phyloP scores from a whole-genome alignment of 192 early-diverging fungal species.

The Chytriomyces confervae region DNA sequence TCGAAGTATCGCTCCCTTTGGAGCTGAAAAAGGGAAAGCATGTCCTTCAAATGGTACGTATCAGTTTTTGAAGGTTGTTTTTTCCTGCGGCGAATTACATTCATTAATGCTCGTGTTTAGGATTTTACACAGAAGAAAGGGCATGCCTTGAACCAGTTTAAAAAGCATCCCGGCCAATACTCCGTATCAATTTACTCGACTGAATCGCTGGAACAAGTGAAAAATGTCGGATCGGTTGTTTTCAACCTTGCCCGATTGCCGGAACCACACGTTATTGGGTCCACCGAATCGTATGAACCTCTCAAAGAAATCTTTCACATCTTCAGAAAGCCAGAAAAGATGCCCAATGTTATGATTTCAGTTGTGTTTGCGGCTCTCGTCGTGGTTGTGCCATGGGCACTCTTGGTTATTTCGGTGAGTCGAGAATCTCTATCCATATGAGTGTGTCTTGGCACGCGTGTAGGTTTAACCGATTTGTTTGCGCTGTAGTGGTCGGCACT shows the following conservation, averaged over 20 bases:
- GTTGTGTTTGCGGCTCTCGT: slow-evolving; percentile 36
- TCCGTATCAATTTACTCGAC: slow-evolving; percentile 16
- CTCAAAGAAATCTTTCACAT: slow-evolving; percentile 44
- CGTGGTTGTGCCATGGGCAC: slow-evolving; percentile 48
- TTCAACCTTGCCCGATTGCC: slow-evolving; percentile 20
- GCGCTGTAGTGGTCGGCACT: slow-evolving; percentile 42
- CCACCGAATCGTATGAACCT: slow-evolving; percentile 31
- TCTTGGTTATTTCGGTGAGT: slow-evolving; percentile 48
- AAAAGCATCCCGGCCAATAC: slow-evolving; percentile 25
- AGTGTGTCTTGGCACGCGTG: background rate
- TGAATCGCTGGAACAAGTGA: background rate
- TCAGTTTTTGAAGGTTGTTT: slow-evolving; percentile 2
- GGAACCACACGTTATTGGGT: background rate
- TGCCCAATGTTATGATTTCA: slow-evolving; percentile 40
- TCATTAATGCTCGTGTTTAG: background rate
- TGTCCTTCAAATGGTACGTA: slow-evolving; percentile 33
- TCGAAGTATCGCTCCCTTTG: slow-evolving; percentile 17
- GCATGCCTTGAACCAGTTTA: background rate
- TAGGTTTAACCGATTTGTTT: background rate
- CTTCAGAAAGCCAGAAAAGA: slow-evolving; percentile 43
- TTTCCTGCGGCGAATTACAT: background rate
- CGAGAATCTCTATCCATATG: background rate
- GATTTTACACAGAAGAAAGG: slow-evolving; percentile 26
- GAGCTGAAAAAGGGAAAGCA: slow-evolving; percentile 22
- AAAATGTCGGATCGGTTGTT: slow-evolving; percentile 27